A percentile compares a stretch with the other conserved stretches of the same genome.
Conservation (phyloP, 2,329 filamentous ascomycete species). For the Escovopsis sp. region DNA sequence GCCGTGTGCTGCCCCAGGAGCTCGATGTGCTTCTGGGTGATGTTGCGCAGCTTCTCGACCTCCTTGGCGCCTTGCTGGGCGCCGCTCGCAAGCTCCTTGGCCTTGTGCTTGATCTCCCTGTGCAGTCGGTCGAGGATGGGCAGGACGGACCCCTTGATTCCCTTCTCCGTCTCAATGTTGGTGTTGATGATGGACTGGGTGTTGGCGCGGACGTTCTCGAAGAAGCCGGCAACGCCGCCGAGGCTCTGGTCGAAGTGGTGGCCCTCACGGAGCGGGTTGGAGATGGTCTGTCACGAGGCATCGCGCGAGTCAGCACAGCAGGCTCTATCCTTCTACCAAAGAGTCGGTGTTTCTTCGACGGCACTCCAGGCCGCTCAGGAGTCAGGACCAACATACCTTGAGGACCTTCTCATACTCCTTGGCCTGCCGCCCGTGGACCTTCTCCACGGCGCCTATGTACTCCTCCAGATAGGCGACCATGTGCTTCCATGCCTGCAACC, state of each 20-base stretch:
- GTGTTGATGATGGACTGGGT: constrained; percentile 83
- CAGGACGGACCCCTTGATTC: constrained; percentile 69
- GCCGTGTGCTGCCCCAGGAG: constrained; percentile 78
- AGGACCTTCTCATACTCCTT: constrained; percentile 94
- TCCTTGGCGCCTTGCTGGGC: constrained; percentile 76
- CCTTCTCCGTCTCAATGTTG: constrained; percentile 83
- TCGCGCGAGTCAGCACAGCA: constrained; percentile 2
- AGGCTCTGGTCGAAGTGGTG: constrained; percentile 85
- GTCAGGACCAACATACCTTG: constrained; percentile 39
- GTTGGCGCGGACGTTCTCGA: constrained; percentile 87
- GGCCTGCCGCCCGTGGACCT: constrained; percentile 66
- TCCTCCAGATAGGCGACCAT: constrained; percentile 83
- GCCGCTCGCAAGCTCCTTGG: constrained; percentile 72
- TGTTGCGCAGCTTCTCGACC: constrained; percentile 74
- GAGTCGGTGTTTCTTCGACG: too few relatives aligned
- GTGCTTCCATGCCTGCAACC: constrained; percentile 92
- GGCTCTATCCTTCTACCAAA: not conserved
- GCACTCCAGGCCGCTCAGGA: too few relatives aligned
- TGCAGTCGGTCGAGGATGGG: constrained; percentile 84
- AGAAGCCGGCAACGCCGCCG: constrained; percentile 78
- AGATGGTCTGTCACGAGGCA: constrained; percentile 51
- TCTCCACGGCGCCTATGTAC: constrained; percentile 74
- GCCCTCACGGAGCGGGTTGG: constrained; percentile 70
- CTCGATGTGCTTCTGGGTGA: constrained; percentile 92
- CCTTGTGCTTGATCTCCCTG: constrained; percentile 92